These are phyloP conservation scores for Amylocarpus encephaloides DNA, from an alignment of 2,329 filamentous ascomycete genomes.

Conservation along the genomic window DNA sequence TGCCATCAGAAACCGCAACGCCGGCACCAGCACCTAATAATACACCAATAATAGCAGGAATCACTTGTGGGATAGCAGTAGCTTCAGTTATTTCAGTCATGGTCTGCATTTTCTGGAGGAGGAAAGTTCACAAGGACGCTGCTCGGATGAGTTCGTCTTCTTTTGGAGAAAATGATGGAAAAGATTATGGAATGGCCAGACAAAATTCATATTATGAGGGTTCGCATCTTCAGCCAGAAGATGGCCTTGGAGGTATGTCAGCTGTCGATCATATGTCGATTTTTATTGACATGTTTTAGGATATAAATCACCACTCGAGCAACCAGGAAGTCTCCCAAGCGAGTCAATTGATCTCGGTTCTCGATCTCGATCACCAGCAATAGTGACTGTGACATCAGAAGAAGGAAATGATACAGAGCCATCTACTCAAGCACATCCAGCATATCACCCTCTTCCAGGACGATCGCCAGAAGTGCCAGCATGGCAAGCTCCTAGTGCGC, in stretches of 20 bases:
- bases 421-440: slow-evolving; percentile 16
- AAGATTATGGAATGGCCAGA: slow-evolving; percentile 8
- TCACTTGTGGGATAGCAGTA: slow-evolving; percentile 13
- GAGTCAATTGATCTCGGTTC: not conserved
- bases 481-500: slow-evolving; percentile 1
- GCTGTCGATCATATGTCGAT: not conserved
- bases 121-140: slow-evolving; percentile 10
- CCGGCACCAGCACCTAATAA: slow-evolving; percentile 2
- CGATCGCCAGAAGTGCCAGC: slow-evolving; percentile 9
- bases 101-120: slow-evolving; percentile 18
- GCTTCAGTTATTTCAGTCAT: slow-evolving; percentile 14
- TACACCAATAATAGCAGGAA: slow-evolving; percentile 21
- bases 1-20: not conserved
- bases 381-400: not conserved
- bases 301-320: not conserved
- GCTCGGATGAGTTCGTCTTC: not conserved
- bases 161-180: slow-evolving; percentile 4
- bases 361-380: not conserved
- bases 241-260: slow-evolving; percentile 6
- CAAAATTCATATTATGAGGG: slow-evolving; percentile 1
- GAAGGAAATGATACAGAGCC: slow-evolving; percentile 5
- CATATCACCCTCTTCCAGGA: slow-evolving; percentile 15
- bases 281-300: not conserved
- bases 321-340: not conserved
- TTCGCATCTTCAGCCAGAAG: slow-evolving; percentile 7